Evolutionary conservation across 2,329 filamentous ascomycete genomes (phyloP).

Genomic region (Thelonectria blattea): DNA sequence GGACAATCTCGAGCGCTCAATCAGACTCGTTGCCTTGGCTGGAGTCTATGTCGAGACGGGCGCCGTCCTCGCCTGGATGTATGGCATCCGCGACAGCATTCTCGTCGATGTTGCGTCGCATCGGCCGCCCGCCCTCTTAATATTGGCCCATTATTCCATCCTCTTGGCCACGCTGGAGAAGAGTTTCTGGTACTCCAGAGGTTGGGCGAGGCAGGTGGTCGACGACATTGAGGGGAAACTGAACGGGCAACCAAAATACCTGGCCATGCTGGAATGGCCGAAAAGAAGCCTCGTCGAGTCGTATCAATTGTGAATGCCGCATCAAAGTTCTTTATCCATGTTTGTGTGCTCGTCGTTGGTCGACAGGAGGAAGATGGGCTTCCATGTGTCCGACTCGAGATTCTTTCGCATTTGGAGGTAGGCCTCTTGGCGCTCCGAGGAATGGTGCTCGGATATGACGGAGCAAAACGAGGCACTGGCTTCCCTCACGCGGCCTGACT

Average conservation of each 20-base stretch:
- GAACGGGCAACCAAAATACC: constrained; percentile 24
- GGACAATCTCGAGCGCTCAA: constrained; percentile 23
- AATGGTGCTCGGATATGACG: constrained; percentile 26
- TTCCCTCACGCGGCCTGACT: not conserved
- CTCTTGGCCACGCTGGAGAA: constrained; percentile 35
- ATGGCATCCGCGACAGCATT: constrained; percentile 34
- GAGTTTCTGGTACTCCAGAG: constrained; percentile 36
- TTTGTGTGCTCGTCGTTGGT: constrained; percentile 42
- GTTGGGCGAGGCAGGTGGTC: constrained; percentile 35
- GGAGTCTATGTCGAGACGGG: constrained; percentile 35
- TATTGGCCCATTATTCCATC: constrained; percentile 37
- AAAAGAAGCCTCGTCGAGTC: constrained; percentile 27
- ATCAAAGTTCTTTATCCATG: constrained; percentile 43
- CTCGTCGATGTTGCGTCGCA: constrained; percentile 35
- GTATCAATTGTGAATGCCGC: constrained; percentile 4
- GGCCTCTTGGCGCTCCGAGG: constrained; percentile 40
- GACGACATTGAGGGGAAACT: constrained; percentile 29
- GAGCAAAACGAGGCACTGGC: constrained; percentile 25
- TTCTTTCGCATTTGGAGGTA: constrained; percentile 44
- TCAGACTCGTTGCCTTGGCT: constrained; percentile 29
- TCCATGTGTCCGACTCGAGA: constrained; percentile 38
- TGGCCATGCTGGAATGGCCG: constrained; percentile 34
- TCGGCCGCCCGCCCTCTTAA: constrained; percentile 35
- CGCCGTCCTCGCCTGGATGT: constrained; percentile 36
- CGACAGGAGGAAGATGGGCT: constrained; percentile 43